Base-by-base conservation (phyloP, 148 eudicot genomes). In the Rhododendron williamsianum region DNA sequence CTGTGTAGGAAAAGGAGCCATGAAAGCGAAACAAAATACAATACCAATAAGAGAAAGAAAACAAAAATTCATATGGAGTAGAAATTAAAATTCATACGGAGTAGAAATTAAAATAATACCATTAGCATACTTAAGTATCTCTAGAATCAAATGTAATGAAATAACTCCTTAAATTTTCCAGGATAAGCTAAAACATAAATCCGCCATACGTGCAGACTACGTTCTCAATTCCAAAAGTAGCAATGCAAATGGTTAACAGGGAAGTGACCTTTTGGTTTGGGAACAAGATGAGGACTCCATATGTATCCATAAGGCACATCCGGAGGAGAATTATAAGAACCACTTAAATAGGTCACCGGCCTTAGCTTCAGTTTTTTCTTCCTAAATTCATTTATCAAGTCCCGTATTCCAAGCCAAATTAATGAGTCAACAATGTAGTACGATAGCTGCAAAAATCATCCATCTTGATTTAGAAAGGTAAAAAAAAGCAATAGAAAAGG, bases 201-300 rank as follows among this genome's bases (percentile, higher is more conserved):
- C 54, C 58, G 4, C 35, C 19, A 25, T 77, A 77, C 7, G 30
- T 43, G 16, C 27, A 77, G 12, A 38, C 25, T 33, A 5, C 46
- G 23, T 35, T 33, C 35, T 52, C 43, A 16, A 16, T 18, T 52
- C 35, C 23, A 82, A 9, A 71, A 71, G 9, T 3, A 48, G 27
- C 19, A 33, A 84, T 21, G 38, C 38, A 83, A 83, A 46, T 16
- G 48, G 71, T 72, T 33, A 52, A 51, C 21, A 72, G 49, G 54
- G 78, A 27, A 23, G 41, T 46, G 25, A 94, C 98, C 98, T 92
- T 93, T 93, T 84, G 98, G 98, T 88, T 95, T 95, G 41, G 98
- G 98, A 78, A 94, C 98, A 88, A 96, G 98, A 72, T 92, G 95
- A 80, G 96, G 96, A 87, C 99, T 93, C 99, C 99, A 96, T 30